These are phyloP conservation scores for Jatropha multifida DNA, from an alignment of 441 rosid species.

Conservation along the genomic window DNA sequence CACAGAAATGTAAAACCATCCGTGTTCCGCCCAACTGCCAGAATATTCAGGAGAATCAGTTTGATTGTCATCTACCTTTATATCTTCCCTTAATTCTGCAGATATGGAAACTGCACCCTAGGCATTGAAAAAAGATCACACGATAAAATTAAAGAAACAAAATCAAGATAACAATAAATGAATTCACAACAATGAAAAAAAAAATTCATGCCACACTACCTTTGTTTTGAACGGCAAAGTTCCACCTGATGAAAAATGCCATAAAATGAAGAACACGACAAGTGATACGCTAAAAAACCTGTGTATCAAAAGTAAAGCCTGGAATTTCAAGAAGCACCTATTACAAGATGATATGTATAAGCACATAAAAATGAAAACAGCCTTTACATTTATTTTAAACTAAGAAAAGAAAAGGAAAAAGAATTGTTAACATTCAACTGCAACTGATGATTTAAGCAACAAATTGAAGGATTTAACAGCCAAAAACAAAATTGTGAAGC, in stretches of 20 bases:
- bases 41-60: constrained; percentile 33
- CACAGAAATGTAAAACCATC: constrained; percentile 76
- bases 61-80: constrained; percentile 31
- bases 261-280: constrained; percentile 69
- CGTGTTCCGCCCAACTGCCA: constrained; percentile 47
- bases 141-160: neutral
- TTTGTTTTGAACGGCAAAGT: constrained; percentile 38
- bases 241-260: constrained; percentile 61
- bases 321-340: constrained; percentile 50
- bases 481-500: neutral
- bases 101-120: constrained; percentile 50
- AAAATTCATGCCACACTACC: constrained; percentile 35
- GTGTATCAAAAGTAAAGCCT: constrained; percentile 91
- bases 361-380: neutral
- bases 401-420: neutral
- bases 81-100: constrained; percentile 36
- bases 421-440: neutral
- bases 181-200: neutral
- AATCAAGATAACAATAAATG: neutral
- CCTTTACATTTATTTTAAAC: neutral
- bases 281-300: constrained; percentile 91
- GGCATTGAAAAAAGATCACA: constrained; percentile 19
- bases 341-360: constrained; percentile 22
- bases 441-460: neutral
- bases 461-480: neutral